These are phyloP conservation scores for Alternaria postmessia DNA, from an alignment of 2,329 filamentous ascomycete genomes.

Conservation along the genomic window DNA sequence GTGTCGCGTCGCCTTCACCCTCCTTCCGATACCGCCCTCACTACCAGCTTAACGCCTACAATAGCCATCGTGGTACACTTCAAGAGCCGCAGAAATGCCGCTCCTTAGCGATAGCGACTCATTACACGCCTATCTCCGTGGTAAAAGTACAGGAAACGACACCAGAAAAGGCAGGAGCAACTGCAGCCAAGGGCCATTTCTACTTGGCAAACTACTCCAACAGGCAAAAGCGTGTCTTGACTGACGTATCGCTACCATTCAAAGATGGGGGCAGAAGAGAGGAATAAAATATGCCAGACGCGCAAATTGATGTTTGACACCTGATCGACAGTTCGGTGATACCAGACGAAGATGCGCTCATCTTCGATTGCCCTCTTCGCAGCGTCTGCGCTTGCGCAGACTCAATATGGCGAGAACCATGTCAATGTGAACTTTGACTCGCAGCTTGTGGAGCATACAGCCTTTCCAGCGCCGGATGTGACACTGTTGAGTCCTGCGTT, in stretches of 20 bases:
- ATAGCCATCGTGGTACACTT: not conserved
- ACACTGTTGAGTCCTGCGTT: slow-evolving; percentile 46
- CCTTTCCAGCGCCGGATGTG: slow-evolving; percentile 44
- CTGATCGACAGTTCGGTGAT: not conserved
- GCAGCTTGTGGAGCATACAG: slow-evolving; percentile 43
- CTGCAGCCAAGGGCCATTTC: slow-evolving; percentile 15
- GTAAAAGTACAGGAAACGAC: not conserved
- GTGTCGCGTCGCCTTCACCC: not conserved
- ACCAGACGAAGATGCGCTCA: not conserved
- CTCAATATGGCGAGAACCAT: slow-evolving; percentile 46
- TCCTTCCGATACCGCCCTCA: not conserved
- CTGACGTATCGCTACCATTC: slow-evolving; percentile 27
- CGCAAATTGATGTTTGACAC: not conserved
- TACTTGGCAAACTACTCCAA: slow-evolving; percentile 31
- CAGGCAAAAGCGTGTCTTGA: slow-evolving; percentile 25
- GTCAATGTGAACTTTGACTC: slow-evolving; percentile 37
- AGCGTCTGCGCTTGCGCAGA: slow-evolving; percentile 26
- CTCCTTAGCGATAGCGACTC: slow-evolving; percentile 5
- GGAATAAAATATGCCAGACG: not conserved
- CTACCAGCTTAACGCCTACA: not conserved
- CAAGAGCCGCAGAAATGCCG: not conserved
- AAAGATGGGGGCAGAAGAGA: slow-evolving; percentile 11
- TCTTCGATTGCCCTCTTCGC: slow-evolving; percentile 16
- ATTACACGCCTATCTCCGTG: not conserved
- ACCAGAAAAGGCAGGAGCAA: slow-evolving; percentile 26